Evolutionary conservation across 2,329 filamentous ascomycete species (phyloP), one percentile per base, ranked within the genome.

Genomic region (Shiraia bambusicola): DNA sequence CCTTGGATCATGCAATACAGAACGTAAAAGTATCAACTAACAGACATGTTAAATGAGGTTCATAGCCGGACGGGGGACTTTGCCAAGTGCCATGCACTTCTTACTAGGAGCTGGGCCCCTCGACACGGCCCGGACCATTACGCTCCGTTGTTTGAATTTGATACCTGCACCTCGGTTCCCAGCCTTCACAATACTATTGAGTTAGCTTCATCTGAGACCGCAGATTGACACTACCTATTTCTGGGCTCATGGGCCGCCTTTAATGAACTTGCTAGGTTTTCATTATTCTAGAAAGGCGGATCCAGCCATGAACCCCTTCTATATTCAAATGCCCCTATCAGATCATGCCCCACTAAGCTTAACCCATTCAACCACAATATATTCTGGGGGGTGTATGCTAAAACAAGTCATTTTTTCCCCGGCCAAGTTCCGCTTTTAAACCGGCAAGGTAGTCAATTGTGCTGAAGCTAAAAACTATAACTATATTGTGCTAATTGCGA

Each of bases 281-380:
- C 2, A 16, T 27, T 40, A 28, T 45, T 45, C 44, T 47, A 32
- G 34, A 50, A 42, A 37, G 36, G 24, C 11, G 27, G 34, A 26
- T 36, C 42, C 37, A n/a, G 34, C 22, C 14, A 36, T 34, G 40
- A 41, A 45, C 30, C n/a, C 36, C 36, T 11, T 29, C 34, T 19
- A 6, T 24, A 28, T 17, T 25, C 17, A 25, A 31, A 42, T 45
- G 40, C 47, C 32, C 47, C 47, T 47, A 50, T 50, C 31, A 40
- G 12, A 27, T n/a, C 9, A 3, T 9, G 8, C n/a, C 8, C 5
- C 19, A 10, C 14, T 13, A 22, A 13, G 16, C 37, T 41, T 42
- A 27, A 41, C 29, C 32, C 13, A 17, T 31, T 19, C 38, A 31
- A 40, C 35, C 30, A 14, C 34, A 50, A 50, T 50, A 35, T 50